Evolutionary conservation across 2,329 filamentous ascomycete genomes (phyloP), one percentile per base, ranked within the genome.

Genomic region (Hirsutella rhossiliensis): DNA sequence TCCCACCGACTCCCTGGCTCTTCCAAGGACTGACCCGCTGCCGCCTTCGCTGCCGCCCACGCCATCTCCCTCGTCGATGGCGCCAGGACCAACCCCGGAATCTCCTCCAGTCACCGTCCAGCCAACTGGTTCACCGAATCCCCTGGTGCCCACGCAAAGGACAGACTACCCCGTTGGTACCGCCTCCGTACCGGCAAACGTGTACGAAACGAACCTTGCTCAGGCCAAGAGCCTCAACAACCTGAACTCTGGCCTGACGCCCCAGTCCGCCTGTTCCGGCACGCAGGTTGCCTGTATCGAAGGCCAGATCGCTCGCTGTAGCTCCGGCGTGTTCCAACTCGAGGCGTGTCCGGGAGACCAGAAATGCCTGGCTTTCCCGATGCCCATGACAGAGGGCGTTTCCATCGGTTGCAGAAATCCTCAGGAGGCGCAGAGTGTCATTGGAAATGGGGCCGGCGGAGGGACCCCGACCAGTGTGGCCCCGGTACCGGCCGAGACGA

Each of bases 351-450:
- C 58, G 28, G 37, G 49, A 1, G 60, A 58, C 11, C 56, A 57
- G 39, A 56, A 61, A 40, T 80, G 76, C 56, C 72, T 68, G 41
- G 76, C 73, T 2, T 56, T 79, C 48, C 77, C 77, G 0, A 69
- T 77, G 64, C 67, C 64, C 32, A 67, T 57, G 11, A 64, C 63
- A 0, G 52, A 53, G 0, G 75, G 73, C 4, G 71, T 75, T 11
- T 55, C 62, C 43, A 60, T 80, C 20, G 66, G 63, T 3, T 80
- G 76, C 48, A 60, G 62, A 27, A 59, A 69, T 41, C 52, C 57
- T 11, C 53, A 54, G 3, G 56, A 59, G 3, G 75, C 72, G 0
- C 53, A 60, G 37, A 56, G 52, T 4, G 59, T 75, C 8, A 58
- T 79, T 3, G 70, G 67, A 23, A 47, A 38, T 17, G 51, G 41